Base-by-base conservation (phyloP, 192 early-diverging fungal genomes). In the Coemansia sp. region DNA sequence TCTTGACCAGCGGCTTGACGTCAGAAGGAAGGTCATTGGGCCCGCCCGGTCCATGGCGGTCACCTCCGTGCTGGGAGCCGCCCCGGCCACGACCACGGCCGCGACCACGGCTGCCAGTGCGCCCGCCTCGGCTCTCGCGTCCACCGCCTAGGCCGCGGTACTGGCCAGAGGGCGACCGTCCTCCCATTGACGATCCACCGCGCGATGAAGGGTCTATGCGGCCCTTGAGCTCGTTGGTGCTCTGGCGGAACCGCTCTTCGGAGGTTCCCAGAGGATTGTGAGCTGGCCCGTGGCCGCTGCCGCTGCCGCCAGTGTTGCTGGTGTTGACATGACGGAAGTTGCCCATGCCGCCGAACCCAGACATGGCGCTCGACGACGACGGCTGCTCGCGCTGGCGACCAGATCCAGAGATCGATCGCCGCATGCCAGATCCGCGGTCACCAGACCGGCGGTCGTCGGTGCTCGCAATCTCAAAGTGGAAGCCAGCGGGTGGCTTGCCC, bases 1-100 rank as follows among this genome's bases (percentile, higher is more conserved):
- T 82, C 78, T 88, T 88, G 67, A 90, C 89, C 57, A 97, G 82
- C 58, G 92, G 92, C 75, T 89, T 89, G 64, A 94, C 76, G 61
- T 86, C 87, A 20, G 87, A 85, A 20, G 84, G 66, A 45, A 80
- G 78, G 54, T 85, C 72, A n/a, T 42, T 28, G 10, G 42, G 61
- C 17, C 55, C 62, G 29, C 32, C 63, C 8, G 49, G 30, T 28
- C 38, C n/a, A n/a, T 62, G 60, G n/a, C 74, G 70, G 38, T 70
- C 70, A n/a, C 71, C 67, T 52, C 74, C 72, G 11, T 71, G 52
- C 60, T 74, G 72, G 2, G 71, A 71, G 10, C 83, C 86, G 52
- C 82, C 85, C 45, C 73, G 73, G 42, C 87, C 87, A 57, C 87
- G 82, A n/a, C 85, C 88, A 45, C 84, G 84, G 7, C 85, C 84